Conservation (phyloP, 208 protist genomes). For the Trypanosoma lewisi region DNA sequence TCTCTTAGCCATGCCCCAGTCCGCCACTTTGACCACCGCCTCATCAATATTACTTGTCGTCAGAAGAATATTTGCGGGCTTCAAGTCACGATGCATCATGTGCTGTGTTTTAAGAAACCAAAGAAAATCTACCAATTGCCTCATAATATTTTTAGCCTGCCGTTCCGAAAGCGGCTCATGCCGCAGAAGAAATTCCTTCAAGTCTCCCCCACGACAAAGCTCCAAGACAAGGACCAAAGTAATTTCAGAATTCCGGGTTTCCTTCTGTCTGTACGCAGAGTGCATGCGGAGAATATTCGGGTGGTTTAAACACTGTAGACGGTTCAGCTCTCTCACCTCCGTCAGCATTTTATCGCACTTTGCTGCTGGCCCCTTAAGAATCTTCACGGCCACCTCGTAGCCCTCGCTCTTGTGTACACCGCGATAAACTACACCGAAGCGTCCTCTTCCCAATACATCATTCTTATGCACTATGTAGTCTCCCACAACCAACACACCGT, state of each 20-base stretch:
- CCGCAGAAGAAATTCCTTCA: slow-evolving; percentile 27
- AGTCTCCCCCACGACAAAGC: slow-evolving; percentile 62
- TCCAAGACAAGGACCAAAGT: slow-evolving; percentile 45
- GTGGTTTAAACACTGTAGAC: slow-evolving; percentile 31
- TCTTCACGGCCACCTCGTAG: slow-evolving; percentile 49
- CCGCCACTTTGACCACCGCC: slow-evolving; percentile 59
- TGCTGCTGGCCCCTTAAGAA: slow-evolving; percentile 15
- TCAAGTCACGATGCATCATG: slow-evolving; percentile 89
- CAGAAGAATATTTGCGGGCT: slow-evolving; percentile 86
- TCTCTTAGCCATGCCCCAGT: slow-evolving; percentile 68
- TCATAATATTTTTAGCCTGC: slow-evolving; percentile 46
- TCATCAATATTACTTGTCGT: slow-evolving; percentile 43
- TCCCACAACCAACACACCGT: slow-evolving; percentile 1
- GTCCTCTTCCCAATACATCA: slow-evolving; percentile 43
- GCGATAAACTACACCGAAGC: slow-evolving; percentile 56
- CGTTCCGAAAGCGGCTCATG: slow-evolving; percentile 24
- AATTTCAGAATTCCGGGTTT: background rate
- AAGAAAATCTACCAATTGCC: slow-evolving; percentile 65
- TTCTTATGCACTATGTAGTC: slow-evolving; percentile 16
- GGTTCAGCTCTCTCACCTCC: slow-evolving; percentile 32
- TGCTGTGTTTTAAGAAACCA: slow-evolving; percentile 34
- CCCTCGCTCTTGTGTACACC: slow-evolving; percentile 25
- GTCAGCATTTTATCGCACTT: slow-evolving; percentile 17
- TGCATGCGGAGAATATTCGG: slow-evolving; percentile 31
- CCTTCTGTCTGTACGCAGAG: slow-evolving; percentile 19